Base-by-base conservation (phyloP, 1,139 yeast genomes). In the Pichia sorboxylosa region DNA sequence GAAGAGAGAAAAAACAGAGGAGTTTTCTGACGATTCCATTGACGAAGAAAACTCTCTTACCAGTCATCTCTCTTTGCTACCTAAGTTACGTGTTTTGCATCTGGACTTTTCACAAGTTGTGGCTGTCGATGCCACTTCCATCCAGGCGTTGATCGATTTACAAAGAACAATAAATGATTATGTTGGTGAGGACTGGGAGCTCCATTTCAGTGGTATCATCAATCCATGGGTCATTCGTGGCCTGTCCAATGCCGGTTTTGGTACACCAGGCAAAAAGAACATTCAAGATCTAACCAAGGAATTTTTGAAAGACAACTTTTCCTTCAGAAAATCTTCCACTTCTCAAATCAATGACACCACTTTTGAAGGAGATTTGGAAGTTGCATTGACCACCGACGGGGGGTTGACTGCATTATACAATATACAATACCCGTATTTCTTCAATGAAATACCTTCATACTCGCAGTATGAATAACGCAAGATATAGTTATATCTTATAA, bases 161-260 rank as follows among this genome's bases (percentile, higher is more conserved):
- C 66, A 82, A 44, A 78, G 75, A 43, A 76, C 84, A 7, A 57
- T 83, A 37, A 76, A 77, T 54, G 66, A 64, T 35, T 83, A 81
- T 49, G 82, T 93, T 26, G 87, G 82, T 49, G 64, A 80, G 38
- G 87, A 81, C 45, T 90, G 84, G 35, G 95, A 85, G 55, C 77
- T 77, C 59, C 96, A 87, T 54, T 85, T 87, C 52, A 73, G 83
- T 11, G 94, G 95, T 17, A 73, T 87, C 26, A 60, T 79, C 34
- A 76, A 83, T 36, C 85, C 90, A 8, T 85, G 96, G 96, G 70
- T 82, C 36, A 72, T 84, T 50, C 69, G 92, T 47, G 83, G 78
- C 8, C 66, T 87, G 44, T 53, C 79, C 30, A 71, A 74, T 45
- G 77, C 79, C 36, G 94, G 93, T 1, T 85, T 85, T 57, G 96